Evolutionary conservation across 2,329 filamentous ascomycete species (phyloP).

Genomic region (Venturiaceae sp.): DNA sequence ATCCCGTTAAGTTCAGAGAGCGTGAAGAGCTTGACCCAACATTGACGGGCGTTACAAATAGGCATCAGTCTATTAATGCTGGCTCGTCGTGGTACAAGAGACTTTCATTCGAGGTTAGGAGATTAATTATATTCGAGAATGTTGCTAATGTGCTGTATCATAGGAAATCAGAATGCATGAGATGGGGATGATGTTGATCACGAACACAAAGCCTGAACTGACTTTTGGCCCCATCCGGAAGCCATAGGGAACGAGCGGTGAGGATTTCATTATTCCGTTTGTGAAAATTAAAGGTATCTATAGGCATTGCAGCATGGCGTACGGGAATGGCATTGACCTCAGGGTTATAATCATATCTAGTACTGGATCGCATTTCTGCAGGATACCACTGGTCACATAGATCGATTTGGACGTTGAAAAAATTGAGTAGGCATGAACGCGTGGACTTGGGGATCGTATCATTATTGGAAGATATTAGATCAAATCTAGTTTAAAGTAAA

Average conservation of each 20-base stretch:
- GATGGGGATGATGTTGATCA: not conserved
- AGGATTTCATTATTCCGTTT: no score
- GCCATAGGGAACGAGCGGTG: no score
- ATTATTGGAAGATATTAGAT: no score
- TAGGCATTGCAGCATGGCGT: not conserved
- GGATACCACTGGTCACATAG: no score
- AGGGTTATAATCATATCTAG: no score
- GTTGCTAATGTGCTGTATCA: not conserved
- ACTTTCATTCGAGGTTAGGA: not conserved
- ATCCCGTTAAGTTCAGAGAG: not conserved
- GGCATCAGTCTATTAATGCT: not conserved
- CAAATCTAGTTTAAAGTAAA: no score
- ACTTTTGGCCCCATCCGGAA: not conserved
- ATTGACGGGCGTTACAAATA: not conserved
- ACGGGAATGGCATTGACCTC: not conserved
- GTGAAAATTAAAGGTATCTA: no score
- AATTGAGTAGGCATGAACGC: no score
- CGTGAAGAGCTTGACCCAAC: not conserved
- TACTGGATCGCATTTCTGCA: no score
- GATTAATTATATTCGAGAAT: not conserved
- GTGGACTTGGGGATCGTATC: no score
- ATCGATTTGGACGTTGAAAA: no score
- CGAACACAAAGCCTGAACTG: not conserved
- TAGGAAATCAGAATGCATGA: not conserved
- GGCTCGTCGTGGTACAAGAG: not conserved